Conservation (phyloP, 352 stramenopile genomes). For the Phytophthora citricola region DNA sequence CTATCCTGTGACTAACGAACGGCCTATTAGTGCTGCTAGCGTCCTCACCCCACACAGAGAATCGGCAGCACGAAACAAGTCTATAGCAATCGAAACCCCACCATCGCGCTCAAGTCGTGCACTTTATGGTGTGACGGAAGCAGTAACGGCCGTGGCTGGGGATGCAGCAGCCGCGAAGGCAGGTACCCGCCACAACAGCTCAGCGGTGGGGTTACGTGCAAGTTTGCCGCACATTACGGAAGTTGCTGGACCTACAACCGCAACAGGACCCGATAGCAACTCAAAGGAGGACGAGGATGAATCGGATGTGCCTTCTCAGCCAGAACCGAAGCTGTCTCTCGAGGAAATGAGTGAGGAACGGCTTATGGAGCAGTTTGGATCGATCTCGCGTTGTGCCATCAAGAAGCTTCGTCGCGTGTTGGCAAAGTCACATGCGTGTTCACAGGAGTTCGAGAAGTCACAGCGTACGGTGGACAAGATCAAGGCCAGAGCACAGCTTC, state of each 20-base stretch:
- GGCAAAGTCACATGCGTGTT: conserved; percentile 61
- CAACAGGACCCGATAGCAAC: background rate
- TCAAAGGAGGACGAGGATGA: conserved; percentile 20
- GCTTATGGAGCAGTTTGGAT: conserved; percentile 54
- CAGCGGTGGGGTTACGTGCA: conserved; percentile 15
- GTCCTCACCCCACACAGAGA: conserved; percentile 30
- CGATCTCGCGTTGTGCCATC: conserved; percentile 54
- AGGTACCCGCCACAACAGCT: conserved; percentile 20
- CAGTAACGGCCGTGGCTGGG: background rate
- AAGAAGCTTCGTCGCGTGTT: conserved; percentile 69
- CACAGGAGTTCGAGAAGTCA: conserved; percentile 64
- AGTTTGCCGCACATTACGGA: conserved; percentile 41
- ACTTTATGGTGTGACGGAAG: conserved; percentile 13
- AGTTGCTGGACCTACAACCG: conserved; percentile 4
- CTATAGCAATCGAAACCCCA: background rate
- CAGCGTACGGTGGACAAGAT: conserved; percentile 63
- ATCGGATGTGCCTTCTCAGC: background rate
- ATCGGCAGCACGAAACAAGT: conserved; percentile 10
- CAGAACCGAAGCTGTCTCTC: conserved; percentile 33
- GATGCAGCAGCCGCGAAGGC: conserved; percentile 12
- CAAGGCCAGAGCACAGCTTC: conserved; percentile 45
- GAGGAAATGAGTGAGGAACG: conserved; percentile 70
- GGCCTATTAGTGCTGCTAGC: conserved; percentile 46
- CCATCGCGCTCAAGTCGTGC: background rate
- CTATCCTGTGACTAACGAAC: conserved; percentile 3